Base-by-base conservation (phyloP, 2,329 filamentous ascomycete species). In the Decorospora gaudefroyi region DNA sequence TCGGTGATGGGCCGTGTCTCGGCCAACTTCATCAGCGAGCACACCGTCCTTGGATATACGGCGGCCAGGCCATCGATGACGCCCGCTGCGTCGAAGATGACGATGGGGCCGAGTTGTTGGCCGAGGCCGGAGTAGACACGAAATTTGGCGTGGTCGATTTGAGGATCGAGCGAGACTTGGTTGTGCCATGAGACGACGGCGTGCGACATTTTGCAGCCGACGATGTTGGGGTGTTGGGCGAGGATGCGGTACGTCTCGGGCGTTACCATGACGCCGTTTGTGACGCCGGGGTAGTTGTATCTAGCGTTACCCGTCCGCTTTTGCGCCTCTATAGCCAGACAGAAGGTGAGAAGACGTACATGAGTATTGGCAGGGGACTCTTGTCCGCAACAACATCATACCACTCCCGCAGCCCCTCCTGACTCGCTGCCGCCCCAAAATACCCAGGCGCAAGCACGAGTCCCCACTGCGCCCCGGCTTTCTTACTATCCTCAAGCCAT, bases 131-230 rank as follows among this genome's bases (percentile, higher is more conserved):
- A 84, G 71, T 81, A 86, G 19, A 81, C 78, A 53, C 75, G 76
- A 71, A 86, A 86, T 32, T 77, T 70, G 2, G 67, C 59, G 57
- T 81, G 76, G 65, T 85, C 79, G 60, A 86, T 83, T 33, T 73
- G 63, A 0, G 83, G 83, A 55, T 77, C 79, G 3, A 77, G 74
- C 3, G 80, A 81, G 45, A 86, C 78, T 63, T 85, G 79, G 4
- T 78, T 75, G 62, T 85, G 82, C 55, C 79, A 75, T n/a, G 82
- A 84, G 32, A 86, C 76, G 61, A 85, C 81, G 36, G 82, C 83
- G 64, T 87, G 84, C 0, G 82, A 86, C 55, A 87, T 78, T 70
- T 87, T 87, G 70, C 81, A 84, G 36, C 84, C 84, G 3, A 86
- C 83, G 45, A 86, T 85, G 60, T 86, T 86, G 19, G 80, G 76